These are phyloP conservation scores for Neonectria hederae DNA, from an alignment of 2,329 filamentous ascomycete species.

Conservation along the genomic window DNA sequence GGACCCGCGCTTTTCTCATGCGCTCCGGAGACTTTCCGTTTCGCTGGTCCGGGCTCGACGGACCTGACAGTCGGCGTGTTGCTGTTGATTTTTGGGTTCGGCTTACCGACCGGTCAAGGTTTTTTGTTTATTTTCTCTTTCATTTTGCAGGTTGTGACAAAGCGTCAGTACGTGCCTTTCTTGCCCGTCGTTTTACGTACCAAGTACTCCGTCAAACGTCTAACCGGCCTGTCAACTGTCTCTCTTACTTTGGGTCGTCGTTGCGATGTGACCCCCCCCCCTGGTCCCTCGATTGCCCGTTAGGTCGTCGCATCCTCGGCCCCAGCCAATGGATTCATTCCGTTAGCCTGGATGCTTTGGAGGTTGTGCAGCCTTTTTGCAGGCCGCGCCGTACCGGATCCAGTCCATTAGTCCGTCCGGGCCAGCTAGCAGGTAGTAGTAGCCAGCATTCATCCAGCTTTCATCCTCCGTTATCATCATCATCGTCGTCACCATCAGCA, in stretches of 20 bases:
- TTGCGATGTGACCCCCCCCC: constrained; percentile 6
- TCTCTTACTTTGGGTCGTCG: not conserved
- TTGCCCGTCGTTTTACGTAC: constrained; percentile 23
- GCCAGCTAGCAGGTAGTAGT: constrained; percentile 16
- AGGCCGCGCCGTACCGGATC: constrained; percentile 18
- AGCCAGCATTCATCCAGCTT: constrained; percentile 10
- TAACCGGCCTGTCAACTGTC: not conserved
- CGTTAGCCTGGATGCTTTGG: constrained; percentile 5
- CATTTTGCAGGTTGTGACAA: constrained; percentile 10
- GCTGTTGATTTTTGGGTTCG: not conserved
- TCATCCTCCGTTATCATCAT: constrained; percentile 7
- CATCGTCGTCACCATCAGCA: constrained; percentile 10
- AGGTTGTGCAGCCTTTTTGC: constrained; percentile 14
- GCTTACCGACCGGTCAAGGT: not conserved
- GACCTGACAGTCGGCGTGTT: no score
- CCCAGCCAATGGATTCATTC: constrained; percentile 28
- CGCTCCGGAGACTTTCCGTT: constrained; percentile 21
- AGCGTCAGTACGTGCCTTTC: not conserved
- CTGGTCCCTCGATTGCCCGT: constrained; percentile 32
- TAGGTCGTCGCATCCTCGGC: constrained; percentile 26
- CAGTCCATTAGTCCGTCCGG: constrained; percentile 1
- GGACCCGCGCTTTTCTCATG: constrained; percentile 14
- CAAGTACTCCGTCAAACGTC: constrained; percentile 8
- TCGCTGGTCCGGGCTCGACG: not conserved
- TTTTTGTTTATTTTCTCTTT: not conserved